Conservation (phyloP, 2,329 filamentous ascomycete species). For the Ascochyta koolunga region DNA sequence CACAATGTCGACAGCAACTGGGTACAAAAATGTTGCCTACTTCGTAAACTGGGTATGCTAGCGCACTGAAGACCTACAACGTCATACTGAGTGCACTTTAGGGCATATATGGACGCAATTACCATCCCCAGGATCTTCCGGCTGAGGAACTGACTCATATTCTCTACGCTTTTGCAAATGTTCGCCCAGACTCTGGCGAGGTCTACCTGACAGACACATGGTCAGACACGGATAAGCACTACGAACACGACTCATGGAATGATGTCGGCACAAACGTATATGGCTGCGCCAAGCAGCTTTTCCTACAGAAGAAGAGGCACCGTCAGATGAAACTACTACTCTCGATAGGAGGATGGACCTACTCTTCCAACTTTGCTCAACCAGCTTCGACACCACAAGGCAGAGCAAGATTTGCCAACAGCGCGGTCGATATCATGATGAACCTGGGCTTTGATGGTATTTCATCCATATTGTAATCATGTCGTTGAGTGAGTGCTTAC, state of each 20-base stretch:
- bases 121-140: conserved; percentile 44
- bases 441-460: conserved; percentile 47
- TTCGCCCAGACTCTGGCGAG: conserved; percentile 44
- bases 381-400: conserved; percentile 40
- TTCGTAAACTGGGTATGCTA: conserved; percentile 46
- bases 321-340: conserved; percentile 46
- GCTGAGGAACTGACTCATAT: conserved; percentile 45
- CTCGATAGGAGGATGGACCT: conserved; percentile 50
- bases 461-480: neutral
- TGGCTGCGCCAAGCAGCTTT: conserved; percentile 47
- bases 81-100: conserved; percentile 20
- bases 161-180: conserved; percentile 49
- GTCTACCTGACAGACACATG: conserved; percentile 48
- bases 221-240: conserved; percentile 48
- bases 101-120: conserved; percentile 48
- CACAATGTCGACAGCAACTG: conserved; percentile 29
- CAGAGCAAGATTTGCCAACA: conserved; percentile 42
- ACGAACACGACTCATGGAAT: conserved; percentile 47
- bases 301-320: conserved; percentile 45
- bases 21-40: conserved; percentile 47
- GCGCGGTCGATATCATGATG: conserved; percentile 39
- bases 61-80: conserved; percentile 6
- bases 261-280: conserved; percentile 48
- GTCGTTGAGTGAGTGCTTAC: neutral
- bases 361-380: conserved; percentile 44